These are phyloP conservation scores for Phaffomyces antillensis DNA, from an alignment of 805 yeast species.

Conservation along the genomic window DNA sequence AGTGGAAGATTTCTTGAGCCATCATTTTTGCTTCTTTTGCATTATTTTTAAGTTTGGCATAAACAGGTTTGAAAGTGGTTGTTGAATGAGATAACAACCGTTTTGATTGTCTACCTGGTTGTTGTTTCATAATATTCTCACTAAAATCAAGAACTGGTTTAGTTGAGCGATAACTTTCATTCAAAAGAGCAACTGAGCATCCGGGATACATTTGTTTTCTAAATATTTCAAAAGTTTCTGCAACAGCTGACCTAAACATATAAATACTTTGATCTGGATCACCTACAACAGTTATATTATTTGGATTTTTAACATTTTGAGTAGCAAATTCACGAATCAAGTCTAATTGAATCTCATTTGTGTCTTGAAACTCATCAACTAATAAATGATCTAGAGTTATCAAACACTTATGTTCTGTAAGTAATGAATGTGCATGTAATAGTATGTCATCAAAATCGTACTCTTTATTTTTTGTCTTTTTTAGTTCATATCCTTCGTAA, in stretches of 20 bases:
- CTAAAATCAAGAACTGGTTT: constrained; percentile 56
- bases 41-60: constrained; percentile 31
- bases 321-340: constrained; percentile 49
- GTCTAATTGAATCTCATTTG: constrained; percentile 68
- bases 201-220: constrained; percentile 27
- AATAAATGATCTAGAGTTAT: constrained; percentile 55
- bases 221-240: constrained; percentile 59
- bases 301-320: constrained; percentile 30
- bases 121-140: constrained; percentile 58
- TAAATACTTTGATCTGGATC: constrained; percentile 96
- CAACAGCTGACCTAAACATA: constrained; percentile 76
- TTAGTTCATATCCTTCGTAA: constrained; percentile 47
- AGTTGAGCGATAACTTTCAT: constrained; percentile 79
- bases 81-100: constrained; percentile 39
- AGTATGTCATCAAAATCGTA: constrained; percentile 85
- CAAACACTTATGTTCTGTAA: constrained; percentile 24
- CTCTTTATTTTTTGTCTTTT: constrained; percentile 34
- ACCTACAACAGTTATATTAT: constrained; percentile 82
- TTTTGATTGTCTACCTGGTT: constrained; percentile 38
- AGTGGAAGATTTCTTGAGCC: constrained; percentile 44
- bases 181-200: constrained; percentile 36
- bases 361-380: constrained; percentile 94
- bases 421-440: constrained; percentile 42
- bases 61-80: constrained; percentile 40
- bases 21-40: constrained; percentile 54